phyloP scores from a whole-genome alignment of 331 rosid genomes.

The Cydonia oblonga region DNA sequence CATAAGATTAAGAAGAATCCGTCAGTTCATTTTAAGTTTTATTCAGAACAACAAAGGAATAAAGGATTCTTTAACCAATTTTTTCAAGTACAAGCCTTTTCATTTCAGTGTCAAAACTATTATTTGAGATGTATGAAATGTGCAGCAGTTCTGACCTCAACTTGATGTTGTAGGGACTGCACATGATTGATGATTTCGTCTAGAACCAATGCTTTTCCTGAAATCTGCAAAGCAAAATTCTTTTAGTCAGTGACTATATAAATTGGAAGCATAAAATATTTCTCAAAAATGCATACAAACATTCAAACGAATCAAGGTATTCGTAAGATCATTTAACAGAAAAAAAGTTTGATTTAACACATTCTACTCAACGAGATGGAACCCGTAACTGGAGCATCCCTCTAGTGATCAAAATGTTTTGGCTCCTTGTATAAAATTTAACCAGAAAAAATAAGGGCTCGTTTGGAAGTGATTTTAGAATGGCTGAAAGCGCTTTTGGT shows the following conservation, averaged over 20 bases:
- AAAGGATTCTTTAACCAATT: not conserved
- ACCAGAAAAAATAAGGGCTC: not conserved
- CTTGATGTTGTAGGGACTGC: slow-evolving; percentile 88
- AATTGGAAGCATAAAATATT: not conserved
- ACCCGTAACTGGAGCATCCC: not conserved
- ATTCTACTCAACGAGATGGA: not conserved
- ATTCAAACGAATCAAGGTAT: slow-evolving; percentile 1
- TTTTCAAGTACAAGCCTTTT: slow-evolving; percentile 14
- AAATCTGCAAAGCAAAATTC: slow-evolving; percentile 48
- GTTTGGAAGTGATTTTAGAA: too few relatives aligned
- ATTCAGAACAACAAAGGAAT: not conserved
- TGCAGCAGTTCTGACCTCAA: slow-evolving; percentile 67
- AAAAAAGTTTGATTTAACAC: slow-evolving; percentile 6
- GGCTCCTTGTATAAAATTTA: not conserved
- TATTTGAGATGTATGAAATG: slow-evolving; percentile 10
- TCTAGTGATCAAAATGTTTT: not conserved
- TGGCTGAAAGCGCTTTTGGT: too few relatives aligned
- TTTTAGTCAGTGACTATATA: slow-evolving; percentile 1
- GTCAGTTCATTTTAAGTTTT: not conserved
- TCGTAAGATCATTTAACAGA: not conserved
- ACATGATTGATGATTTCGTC: slow-evolving; percentile 98
- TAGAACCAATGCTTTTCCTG: slow-evolving; percentile 89
- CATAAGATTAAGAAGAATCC: not conserved
- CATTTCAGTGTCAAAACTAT: slow-evolving; percentile 8
- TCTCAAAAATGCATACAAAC: not conserved